Conservation (phyloP, 495 filamentous ascomycete species). For the Penicillium verhagenii region DNA sequence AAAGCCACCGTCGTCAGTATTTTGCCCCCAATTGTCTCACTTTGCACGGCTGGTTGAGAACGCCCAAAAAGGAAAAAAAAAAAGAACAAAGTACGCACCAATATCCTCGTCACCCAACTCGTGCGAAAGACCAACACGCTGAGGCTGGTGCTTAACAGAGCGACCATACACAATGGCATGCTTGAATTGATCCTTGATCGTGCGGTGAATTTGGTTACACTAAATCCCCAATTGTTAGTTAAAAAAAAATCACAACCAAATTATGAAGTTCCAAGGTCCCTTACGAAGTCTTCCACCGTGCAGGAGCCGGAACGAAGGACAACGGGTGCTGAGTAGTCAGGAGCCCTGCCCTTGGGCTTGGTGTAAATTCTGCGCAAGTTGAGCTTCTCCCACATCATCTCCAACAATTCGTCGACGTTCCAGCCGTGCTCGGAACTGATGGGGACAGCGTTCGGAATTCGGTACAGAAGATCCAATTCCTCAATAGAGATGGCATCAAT, state of each 20-base stretch:
- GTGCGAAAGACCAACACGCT: constrained; percentile 87
- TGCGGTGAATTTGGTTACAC: constrained; percentile 97
- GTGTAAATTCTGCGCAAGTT: constrained; percentile 91
- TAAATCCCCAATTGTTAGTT: constrained; percentile 42
- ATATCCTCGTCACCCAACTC: constrained; percentile 97
- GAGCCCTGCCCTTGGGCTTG: constrained; percentile 93
- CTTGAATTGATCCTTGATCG: constrained; percentile 94
- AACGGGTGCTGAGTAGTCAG: constrained; percentile 89
- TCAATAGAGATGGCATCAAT: constrained; percentile 98
- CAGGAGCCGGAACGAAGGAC: constrained; percentile 78
- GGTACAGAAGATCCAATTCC: constrained; percentile 91
- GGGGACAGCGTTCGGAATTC: constrained; percentile 93
- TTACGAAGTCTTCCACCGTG: constrained; percentile 95
- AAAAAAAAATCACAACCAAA: constrained; percentile 15
- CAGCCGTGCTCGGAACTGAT: constrained; percentile 98
- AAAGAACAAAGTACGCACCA: constrained; percentile 62
- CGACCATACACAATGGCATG: constrained; percentile 93
- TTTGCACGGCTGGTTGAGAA: background rate
- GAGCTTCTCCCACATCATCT: constrained; percentile 98
- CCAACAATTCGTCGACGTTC: constrained; percentile 96
- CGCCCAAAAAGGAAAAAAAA: too few species aligned
- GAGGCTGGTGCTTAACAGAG: constrained; percentile 98
- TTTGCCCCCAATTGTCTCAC: background rate
- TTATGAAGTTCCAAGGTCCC: constrained; percentile 24
- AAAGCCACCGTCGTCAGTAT: constrained; percentile 17